Base-by-base conservation (phyloP, 495 filamentous ascomycete species). In the Penicillium daleae region DNA sequence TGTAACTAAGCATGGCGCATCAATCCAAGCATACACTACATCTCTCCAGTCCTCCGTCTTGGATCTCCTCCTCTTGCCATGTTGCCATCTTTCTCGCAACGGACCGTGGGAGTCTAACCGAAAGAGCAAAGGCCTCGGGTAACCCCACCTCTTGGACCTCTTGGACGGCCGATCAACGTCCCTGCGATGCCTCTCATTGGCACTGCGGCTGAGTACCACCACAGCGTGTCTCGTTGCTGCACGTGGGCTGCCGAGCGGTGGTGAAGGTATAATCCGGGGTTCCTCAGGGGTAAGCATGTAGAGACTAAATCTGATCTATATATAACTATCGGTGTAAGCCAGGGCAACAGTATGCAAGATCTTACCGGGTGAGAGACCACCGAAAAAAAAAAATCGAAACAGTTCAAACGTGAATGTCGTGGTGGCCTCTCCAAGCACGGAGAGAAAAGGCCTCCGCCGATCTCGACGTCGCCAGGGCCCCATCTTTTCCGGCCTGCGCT, bases 1-100 rank as follows among this genome's bases (percentile, higher is more conserved):
- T 71, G 69, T 69, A 71, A 52, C 62, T 71, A 67, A 44, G 60
- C 62, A 66, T 66, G 55, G 61, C 61, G 57, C 32, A 66, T 59
- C 33, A 56, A 27, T 57, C 48, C 33, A 58, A 60, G 56, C 60
- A 59, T 63, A 42, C 58, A 54, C 31, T 35, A 21, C 40, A 48
- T 32, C 37, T 42, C 26, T 39, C 19, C 35, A 54, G 19, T n/a
- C 5, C 6, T 52, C 42, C 4, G 21, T 39, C 26, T 19, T 21
- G 3, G 15, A 9, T 19, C 27, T 17, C 12, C 19, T 6, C 54
- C 8, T 58, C 37, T 19, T 19, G 6, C 2, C 6, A n/a, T n/a
- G 12, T 17, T 3, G 6, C 12, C 10, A 12, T 13, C 3, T 27
- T 31, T 12, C 50, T 53, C 50, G 17, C 17, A 15, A 35, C 42